Evolutionary conservation across 129 eudicot species (phyloP).

Genomic region (Dittrichia graveolens): DNA sequence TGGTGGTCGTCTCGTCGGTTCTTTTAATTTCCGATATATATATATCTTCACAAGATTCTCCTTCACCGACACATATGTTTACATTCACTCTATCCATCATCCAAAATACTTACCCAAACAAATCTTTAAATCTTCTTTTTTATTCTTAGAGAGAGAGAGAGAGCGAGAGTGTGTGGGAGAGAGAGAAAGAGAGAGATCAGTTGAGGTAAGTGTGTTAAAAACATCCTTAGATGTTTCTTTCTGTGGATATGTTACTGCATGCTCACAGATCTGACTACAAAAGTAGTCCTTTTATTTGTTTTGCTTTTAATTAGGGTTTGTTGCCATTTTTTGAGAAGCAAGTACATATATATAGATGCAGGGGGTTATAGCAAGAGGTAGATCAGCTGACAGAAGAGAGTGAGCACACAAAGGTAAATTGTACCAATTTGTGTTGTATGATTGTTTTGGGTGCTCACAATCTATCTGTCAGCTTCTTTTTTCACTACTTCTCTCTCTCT

Average conservation of each 20-base stretch:
- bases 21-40: conserved; percentile 14
- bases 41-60: conserved; percentile 14
- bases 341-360: background rate
- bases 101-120: background rate
- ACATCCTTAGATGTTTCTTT: conserved; percentile 6
- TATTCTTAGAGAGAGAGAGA: background rate
- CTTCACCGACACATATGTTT: conserved; percentile 23
- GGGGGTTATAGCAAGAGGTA: conserved; percentile 17
- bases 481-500: background rate
- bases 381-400: conserved; percentile 41
- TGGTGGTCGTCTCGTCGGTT: conserved; percentile 24
- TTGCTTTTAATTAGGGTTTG: conserved; percentile 23
- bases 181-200: background rate
- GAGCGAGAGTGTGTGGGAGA: background rate
- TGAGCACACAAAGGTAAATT: conserved; percentile 41
- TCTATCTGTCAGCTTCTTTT: conserved; percentile 41
- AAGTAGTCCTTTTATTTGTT: background rate
- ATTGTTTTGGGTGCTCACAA: conserved; percentile 39
- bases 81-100: background rate
- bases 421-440: conserved; percentile 28
- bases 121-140: background rate
- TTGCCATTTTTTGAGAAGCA: conserved; percentile 16
- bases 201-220: background rate
- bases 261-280: conserved; percentile 36
- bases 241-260: conserved; percentile 28